A percentile compares a stretch with the other conserved stretches of the same genome.
Evolutionary conservation across 352 stramenopile species (phyloP).

Genomic region (Saprolegnia diclina): DNA sequence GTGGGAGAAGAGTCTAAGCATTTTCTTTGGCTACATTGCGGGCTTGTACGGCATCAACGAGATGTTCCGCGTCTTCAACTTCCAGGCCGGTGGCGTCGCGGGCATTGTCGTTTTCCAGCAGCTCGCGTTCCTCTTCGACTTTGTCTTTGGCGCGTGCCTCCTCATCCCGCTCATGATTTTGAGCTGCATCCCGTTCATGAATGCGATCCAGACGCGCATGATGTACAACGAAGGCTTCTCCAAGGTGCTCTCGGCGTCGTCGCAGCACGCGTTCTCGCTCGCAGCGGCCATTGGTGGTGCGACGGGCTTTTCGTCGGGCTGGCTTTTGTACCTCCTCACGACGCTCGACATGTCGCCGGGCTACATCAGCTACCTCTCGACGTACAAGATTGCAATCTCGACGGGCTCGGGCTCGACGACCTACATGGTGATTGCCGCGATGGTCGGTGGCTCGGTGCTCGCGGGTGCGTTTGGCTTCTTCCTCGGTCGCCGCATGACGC

Average conservation of each 20-base stretch:
- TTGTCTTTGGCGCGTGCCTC: conserved; percentile 67
- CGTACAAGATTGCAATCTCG: conserved; percentile 60
- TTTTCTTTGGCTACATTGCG: conserved; percentile 80
- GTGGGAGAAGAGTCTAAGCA: conserved; percentile 39
- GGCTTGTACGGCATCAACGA: conserved; percentile 77
- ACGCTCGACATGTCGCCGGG: conserved; percentile 62
- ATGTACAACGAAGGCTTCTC: conserved; percentile 90
- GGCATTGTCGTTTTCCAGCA: conserved; percentile 64
- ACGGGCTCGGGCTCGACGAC: conserved; percentile 55
- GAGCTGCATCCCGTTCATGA: conserved; percentile 78
- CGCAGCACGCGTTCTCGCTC: conserved; percentile 80
- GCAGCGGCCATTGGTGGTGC: conserved; percentile 70
- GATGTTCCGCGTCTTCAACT: conserved; percentile 81
- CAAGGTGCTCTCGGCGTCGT: conserved; percentile 76
- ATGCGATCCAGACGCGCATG: conserved; percentile 85
- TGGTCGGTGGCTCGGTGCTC: conserved; percentile 45
- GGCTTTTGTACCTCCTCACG: conserved; percentile 75
- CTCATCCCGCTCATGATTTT: conserved; percentile 72
- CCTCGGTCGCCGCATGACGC: conserved; percentile 66
- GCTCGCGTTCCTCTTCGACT: conserved; percentile 83
- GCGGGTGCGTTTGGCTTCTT: conserved; percentile 58
- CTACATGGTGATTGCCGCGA: conserved; percentile 63
- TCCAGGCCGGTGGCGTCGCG: conserved; percentile 57
- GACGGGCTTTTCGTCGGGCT: conserved; percentile 61
- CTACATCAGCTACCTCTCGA: conserved; percentile 72